Evolutionary conservation across 1,284 basidiomycete genomes (phyloP).

Genomic region (Rhodotorula sp.): DNA sequence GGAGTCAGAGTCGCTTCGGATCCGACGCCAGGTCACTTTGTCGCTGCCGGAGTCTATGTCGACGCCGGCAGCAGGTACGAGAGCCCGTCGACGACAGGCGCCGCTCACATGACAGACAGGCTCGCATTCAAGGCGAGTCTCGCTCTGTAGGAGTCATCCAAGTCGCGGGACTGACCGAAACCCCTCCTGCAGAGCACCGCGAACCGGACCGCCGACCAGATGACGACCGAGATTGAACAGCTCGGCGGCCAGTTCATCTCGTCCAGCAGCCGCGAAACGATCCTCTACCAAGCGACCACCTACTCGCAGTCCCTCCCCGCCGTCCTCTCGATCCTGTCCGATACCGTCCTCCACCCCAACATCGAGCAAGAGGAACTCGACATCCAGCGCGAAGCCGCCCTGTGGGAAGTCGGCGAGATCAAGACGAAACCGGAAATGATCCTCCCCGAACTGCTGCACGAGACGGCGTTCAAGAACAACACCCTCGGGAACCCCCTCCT

Average conservation of each 20-base stretch:
- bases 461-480: conserved; percentile 74
- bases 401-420: conserved; percentile 91
- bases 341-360: conserved; percentile 79
- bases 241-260: conserved; percentile 92
- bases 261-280: conserved; percentile 86
- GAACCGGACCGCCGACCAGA: conserved; percentile 61
- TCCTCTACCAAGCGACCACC: conserved; percentile 98
- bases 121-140: conserved; percentile 88
- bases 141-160: background rate
- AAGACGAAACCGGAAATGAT: conserved; percentile 89
- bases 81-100: conserved; percentile 69
- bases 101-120: conserved; percentile 87
- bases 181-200: conserved; percentile 52
- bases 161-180: too few relatives aligned
- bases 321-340: conserved; percentile 83
- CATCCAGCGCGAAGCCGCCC: conserved; percentile 79
- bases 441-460: conserved; percentile 87
- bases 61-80: conserved; percentile 95
- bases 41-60: conserved; percentile 87
- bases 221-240: conserved; percentile 77
- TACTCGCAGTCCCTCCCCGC: conserved; percentile 79
- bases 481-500: conserved; percentile 86
- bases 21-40: conserved; percentile 87
- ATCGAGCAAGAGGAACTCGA: conserved; percentile 78
- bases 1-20: conserved; percentile 90